phyloP scores from a whole-genome alignment of 2,329 filamentous ascomycete genomes.

The Aspergillus sp. region DNA sequence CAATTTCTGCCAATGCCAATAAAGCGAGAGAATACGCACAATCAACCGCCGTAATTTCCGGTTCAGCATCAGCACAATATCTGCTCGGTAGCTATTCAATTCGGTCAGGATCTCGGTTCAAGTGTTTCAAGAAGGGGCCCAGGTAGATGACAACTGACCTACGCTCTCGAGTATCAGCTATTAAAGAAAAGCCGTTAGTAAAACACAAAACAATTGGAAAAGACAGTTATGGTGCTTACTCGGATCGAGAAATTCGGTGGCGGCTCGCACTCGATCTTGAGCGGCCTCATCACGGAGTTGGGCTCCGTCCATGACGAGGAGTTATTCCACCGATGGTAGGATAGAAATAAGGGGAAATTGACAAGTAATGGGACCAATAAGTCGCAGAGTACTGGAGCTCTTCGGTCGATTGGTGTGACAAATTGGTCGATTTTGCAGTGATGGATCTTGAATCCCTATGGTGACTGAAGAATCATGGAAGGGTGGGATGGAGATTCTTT shows the following conservation, averaged over 20 bases:
- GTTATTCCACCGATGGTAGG: slow-evolving; percentile 14
- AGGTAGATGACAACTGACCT: slow-evolving; percentile 39
- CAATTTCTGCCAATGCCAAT: background rate
- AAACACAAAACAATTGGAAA: background rate
- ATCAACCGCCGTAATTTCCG: slow-evolving; percentile 59
- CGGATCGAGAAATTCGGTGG: slow-evolving; percentile 92
- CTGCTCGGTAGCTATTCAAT: slow-evolving; percentile 74
- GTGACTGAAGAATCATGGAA: slow-evolving; percentile 10
- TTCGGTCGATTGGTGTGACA: background rate
- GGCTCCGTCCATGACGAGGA: slow-evolving; percentile 63
- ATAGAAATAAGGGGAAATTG: slow-evolving; percentile 10
- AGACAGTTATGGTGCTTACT: slow-evolving; percentile 55
- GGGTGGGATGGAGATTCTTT: slow-evolving; percentile 24
- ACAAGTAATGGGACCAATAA: slow-evolving; percentile 12
- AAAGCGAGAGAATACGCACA: slow-evolving; percentile 36
- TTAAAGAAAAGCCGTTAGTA: slow-evolving; percentile 25
- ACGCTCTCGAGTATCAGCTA: slow-evolving; percentile 58
- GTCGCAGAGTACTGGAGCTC: background rate
- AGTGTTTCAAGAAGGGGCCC: background rate
- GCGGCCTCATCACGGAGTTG: slow-evolving; percentile 82
- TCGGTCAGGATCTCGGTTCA: slow-evolving; percentile 16
- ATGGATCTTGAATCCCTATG: slow-evolving; percentile 11
- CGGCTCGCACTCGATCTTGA: slow-evolving; percentile 78
- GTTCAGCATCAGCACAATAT: slow-evolving; percentile 76
- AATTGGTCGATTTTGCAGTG: slow-evolving; percentile 10